Evolutionary conservation across 805 yeast species (phyloP).

Genomic region (Wickerhamomyces canadensis): DNA sequence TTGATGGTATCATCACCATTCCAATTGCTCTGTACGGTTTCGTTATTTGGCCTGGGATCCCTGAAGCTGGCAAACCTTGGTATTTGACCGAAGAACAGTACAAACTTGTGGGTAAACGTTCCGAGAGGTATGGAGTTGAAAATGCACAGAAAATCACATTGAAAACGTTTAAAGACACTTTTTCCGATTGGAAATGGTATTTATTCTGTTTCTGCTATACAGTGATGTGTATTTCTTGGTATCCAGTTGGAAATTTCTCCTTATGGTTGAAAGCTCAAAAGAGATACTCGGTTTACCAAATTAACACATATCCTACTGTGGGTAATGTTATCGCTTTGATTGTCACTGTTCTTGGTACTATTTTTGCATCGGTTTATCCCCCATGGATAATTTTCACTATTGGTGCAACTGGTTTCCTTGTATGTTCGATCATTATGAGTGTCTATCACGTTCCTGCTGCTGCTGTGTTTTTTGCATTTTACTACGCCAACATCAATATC

Average conservation of each 20-base stretch:
- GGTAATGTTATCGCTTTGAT: slow-evolving; percentile 2
- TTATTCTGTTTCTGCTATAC: slow-evolving; percentile 2
- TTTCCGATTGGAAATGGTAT: slow-evolving; percentile 5
- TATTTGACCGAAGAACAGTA: neutral
- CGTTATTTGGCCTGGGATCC: slow-evolving; percentile 4
- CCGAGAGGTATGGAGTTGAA: slow-evolving; percentile 3
- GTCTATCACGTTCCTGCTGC: slow-evolving; percentile 48
- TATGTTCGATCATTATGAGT: slow-evolving; percentile 47
- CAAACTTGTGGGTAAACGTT: neutral
- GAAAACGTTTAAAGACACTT: slow-evolving; percentile 2
- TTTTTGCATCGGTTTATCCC: slow-evolving; percentile 1
- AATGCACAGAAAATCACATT: slow-evolving; percentile 1
- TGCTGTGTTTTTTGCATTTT: slow-evolving; percentile 56
- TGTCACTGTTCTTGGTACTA: slow-evolving; percentile 3
- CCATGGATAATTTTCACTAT: slow-evolving; percentile 2
- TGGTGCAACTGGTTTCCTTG: slow-evolving; percentile 18
- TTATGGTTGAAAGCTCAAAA: slow-evolving; percentile 11
- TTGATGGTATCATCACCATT: slow-evolving; percentile 7
- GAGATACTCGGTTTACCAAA: slow-evolving; percentile 3
- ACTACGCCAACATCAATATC: slow-evolving; percentile 50
- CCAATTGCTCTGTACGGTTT: slow-evolving; percentile 3
- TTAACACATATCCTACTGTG: slow-evolving; percentile 4
- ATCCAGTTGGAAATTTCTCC: slow-evolving; percentile 2
- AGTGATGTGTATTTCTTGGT: slow-evolving; percentile 1
- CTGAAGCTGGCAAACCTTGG: slow-evolving; percentile 6